Evolutionary conservation across 2,329 filamentous ascomycete species (phyloP), one percentile per base, ranked within the genome.

Genomic region (Dryadomyces quercivorus): DNA sequence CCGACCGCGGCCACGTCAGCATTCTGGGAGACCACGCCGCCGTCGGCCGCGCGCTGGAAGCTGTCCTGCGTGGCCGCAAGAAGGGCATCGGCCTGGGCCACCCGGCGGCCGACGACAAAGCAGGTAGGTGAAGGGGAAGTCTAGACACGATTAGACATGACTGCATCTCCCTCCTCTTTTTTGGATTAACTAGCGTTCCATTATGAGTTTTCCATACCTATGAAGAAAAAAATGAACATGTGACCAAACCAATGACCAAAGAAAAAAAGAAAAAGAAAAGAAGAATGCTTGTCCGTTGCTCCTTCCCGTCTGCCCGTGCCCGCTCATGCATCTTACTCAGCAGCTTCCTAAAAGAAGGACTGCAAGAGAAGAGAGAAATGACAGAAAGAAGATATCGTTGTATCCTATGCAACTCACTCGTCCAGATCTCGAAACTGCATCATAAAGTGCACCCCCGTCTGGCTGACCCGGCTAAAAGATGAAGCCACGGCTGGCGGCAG

Each of bases 1-100:
- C 85, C 53, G 88, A 95, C 60, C 75, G 89, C 3, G 91, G 92
- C 0, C 92, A 97, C 70, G 85, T 96, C 40, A 90, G 87, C 1
- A 75, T 97, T 63, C 68, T 96, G 36, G 91, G 91, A 0, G 91
- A 96, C 70, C 66, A 95, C 59, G 82, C 87, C 58, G 88, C 85
- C 0, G 84, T 95, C 0, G 90, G 89, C 0, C 77, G 75, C 62
- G 90, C 86, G 59, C 67, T 96, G 38, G 73, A 75, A 61, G 87
- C 86, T 12, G 67, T 95, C 15, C 64, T 83, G 0, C 75, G 77
- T 54, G 90, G 84, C 1, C 75, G 87, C 53, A 72, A 70, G 57
- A 86, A 83, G 66, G 85, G 89, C 0, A 86, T 95, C 60, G 89
- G 90, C 1, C 59, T 84, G 57, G 80, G 84, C 1, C 34, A 21